Percentiles rank a stretch among this genome's conserved stretches.
Evolutionary conservation across 768 basidiomycete species (phyloP).

Genomic region (Phlebiopsis flavidoalba): DNA sequence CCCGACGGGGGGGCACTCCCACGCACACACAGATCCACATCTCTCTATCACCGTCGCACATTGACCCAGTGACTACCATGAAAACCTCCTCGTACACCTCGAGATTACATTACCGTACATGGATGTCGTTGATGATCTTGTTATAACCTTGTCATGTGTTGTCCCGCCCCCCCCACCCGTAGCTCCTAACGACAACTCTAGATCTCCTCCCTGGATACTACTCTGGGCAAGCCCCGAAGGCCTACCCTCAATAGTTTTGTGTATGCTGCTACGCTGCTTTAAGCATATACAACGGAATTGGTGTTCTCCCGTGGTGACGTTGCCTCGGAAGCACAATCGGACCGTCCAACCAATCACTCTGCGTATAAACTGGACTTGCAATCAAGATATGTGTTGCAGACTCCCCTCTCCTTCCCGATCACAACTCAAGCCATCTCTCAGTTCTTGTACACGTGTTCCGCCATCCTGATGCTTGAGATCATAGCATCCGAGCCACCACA

Average conservation of each 20-base stretch:
- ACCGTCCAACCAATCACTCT: neutral
- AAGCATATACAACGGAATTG: neutral
- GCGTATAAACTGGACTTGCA: neutral
- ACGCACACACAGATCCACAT: neutral
- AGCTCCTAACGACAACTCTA: neutral
- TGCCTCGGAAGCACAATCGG: no score
- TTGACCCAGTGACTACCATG: neutral
- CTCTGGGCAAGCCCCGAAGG: neutral
- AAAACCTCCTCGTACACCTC: neutral
- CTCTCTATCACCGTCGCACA: neutral
- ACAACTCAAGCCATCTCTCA: neutral
- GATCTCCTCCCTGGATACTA: neutral
- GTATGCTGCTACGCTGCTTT: neutral
- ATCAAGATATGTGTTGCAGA: neutral
- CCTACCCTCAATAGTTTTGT: neutral
- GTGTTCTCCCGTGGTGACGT: neutral
- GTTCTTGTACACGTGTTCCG: neutral
- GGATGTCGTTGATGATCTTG: neutral
- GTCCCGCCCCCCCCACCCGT: no score
- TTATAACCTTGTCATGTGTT: neutral
- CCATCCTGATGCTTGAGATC: neutral
- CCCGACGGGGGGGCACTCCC: no score
- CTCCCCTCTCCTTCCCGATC: neutral
- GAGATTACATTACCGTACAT: neutral
- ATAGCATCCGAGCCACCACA: neutral